These are phyloP conservation scores for Paulownia fortunei DNA, from an alignment of 257 asterid genomes.

Conservation along the genomic window DNA sequence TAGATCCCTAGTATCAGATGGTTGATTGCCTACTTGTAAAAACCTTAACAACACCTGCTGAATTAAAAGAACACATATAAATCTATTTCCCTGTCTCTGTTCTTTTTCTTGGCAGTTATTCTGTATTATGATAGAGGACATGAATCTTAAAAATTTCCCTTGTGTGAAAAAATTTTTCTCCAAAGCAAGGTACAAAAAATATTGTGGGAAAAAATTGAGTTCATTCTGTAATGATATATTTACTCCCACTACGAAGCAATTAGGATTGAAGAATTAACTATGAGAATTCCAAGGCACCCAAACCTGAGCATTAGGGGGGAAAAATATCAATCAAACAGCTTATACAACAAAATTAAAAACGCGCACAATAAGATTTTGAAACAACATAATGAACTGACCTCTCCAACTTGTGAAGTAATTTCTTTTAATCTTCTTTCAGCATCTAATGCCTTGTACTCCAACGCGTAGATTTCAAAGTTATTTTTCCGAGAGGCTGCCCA, in stretches of 20 bases:
- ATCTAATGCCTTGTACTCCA: conserved; percentile 61
- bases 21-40: neutral
- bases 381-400: conserved; percentile 46
- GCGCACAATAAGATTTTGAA: neutral
- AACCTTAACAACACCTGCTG: neutral
- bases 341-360: neutral
- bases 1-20: neutral
- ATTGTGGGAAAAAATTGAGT: neutral
- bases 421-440: conserved; percentile 61
- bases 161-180: neutral
- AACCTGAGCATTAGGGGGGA: neutral
- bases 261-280: neutral
- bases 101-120: neutral
- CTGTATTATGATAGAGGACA: neutral
- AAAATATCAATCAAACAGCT: neutral
- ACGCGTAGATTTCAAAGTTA: conserved; percentile 66
- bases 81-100: neutral
- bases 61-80: neutral
- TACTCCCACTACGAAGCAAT: neutral
- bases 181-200: neutral
- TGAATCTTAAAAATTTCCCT: neutral
- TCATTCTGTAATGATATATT: neutral
- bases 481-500: conserved; percentile 73
- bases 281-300: neutral
- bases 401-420: conserved; percentile 49